Conservation (phyloP, 768 basidiomycete species). For the Mycena latifolia region DNA sequence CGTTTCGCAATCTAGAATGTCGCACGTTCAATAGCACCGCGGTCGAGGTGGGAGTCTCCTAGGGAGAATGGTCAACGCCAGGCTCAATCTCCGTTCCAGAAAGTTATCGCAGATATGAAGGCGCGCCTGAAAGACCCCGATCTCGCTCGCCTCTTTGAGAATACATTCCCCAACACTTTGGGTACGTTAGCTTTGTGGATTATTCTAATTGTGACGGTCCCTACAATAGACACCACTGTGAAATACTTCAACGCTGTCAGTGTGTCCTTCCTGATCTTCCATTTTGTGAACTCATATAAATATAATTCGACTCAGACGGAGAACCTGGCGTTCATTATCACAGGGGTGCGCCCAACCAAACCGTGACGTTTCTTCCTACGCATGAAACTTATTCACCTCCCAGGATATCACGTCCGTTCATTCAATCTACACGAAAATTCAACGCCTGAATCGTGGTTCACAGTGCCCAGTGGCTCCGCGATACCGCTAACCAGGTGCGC, state of each 20-base stretch:
- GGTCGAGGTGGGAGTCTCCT: conserved; percentile 78
- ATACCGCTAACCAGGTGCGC: conserved; percentile 88
- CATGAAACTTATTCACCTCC: background rate
- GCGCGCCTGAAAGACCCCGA: conserved; percentile 80
- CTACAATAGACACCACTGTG: conserved; percentile 76
- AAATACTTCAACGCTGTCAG: conserved; percentile 76
- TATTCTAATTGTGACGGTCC: background rate
- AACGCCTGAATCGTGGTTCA: no score
- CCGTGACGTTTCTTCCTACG: conserved; percentile 40
- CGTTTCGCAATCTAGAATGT: no score
- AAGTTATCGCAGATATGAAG: conserved; percentile 81
- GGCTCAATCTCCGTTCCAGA: conserved; percentile 52
- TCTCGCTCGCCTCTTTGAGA: conserved; percentile 83
- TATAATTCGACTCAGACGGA: conserved; percentile 62
- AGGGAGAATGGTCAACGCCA: background rate
- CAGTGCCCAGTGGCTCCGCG: conserved; percentile 88
- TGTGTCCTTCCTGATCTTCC: no score
- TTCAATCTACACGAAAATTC: no score
- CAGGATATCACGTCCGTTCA: conserved; percentile 85
- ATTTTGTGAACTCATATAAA: background rate
- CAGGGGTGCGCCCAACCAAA: no score
- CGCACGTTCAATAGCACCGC: conserved; percentile 82
- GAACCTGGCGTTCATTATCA: conserved; percentile 85
- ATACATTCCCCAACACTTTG: conserved; percentile 86
- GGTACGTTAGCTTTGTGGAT: conserved; percentile 53